Evolutionary conservation across 192 early-diverging fungal species (phyloP).

Genomic region (Entrophospora sp.): DNA sequence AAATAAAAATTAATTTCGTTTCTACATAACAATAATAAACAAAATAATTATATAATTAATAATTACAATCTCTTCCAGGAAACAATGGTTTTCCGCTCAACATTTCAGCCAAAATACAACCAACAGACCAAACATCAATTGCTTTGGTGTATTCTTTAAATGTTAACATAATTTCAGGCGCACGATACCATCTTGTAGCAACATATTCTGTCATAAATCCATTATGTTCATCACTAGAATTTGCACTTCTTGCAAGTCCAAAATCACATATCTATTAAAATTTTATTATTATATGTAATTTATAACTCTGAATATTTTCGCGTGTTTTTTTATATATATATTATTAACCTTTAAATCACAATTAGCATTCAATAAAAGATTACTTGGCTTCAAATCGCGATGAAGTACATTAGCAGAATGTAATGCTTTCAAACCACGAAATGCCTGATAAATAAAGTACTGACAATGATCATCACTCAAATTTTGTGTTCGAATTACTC

Average conservation of each 20-base stretch:
- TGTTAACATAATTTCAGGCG: slow-evolving; percentile 93
- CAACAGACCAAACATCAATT: slow-evolving; percentile 89
- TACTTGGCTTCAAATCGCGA: slow-evolving; percentile 95
- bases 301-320: no score
- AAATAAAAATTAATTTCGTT: not conserved
- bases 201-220: slow-evolving; percentile 97
- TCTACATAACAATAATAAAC: not conserved
- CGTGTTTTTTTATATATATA: no score
- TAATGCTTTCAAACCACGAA: slow-evolving; percentile 96
- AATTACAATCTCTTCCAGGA: slow-evolving; percentile 66
- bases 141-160: slow-evolving; percentile 99
- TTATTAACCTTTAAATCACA: slow-evolving; percentile 70
- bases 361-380: slow-evolving; percentile 82
- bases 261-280: slow-evolving; percentile 82
- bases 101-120: slow-evolving; percentile 83
- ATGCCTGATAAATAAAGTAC: slow-evolving; percentile 98
- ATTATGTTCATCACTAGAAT: slow-evolving; percentile 69
- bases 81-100: slow-evolving; percentile 72
- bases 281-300: no score
- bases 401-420: slow-evolving; percentile 97
- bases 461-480: slow-evolving; percentile 95
- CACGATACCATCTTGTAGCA: slow-evolving; percentile 90
- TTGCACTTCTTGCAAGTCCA: slow-evolving; percentile 89
- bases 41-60: not conserved
- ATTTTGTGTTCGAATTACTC: slow-evolving; percentile 92